Percentiles rank a stretch among this genome's conserved stretches.
Evolutionary conservation across 176 grass and related monocot species (phyloP).

Genomic region (Aegilops longissima): DNA sequence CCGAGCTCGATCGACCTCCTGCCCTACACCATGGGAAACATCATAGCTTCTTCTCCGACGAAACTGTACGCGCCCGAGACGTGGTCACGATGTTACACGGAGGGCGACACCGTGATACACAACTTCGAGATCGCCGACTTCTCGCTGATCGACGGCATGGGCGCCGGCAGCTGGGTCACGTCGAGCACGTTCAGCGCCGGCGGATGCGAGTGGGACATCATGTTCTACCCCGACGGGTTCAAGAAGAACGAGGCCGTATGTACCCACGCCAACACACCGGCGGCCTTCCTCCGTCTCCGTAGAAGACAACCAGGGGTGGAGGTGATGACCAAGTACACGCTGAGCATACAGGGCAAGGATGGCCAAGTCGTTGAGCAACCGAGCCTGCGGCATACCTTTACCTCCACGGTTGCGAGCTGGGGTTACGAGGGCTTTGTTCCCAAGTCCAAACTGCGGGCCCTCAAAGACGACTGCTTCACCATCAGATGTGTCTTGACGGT

Average conservation of each 20-base stretch:
- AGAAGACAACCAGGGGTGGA: too few species aligned
- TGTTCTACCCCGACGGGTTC: neutral
- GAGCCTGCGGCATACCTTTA: neutral
- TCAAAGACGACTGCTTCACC: neutral
- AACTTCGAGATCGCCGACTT: neutral
- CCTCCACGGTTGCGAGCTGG: too few species aligned
- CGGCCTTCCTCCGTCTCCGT: neutral
- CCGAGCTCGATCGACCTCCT: neutral
- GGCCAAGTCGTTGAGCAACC: neutral
- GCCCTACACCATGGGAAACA: neutral
- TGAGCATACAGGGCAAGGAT: neutral
- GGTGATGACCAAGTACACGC: neutral
- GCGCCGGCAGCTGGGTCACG: neutral
- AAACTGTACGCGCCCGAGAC: neutral
- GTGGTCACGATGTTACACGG: neutral
- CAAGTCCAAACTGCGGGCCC: neutral
- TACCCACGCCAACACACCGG: too few species aligned
- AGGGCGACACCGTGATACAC: neutral
- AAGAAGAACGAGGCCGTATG: neutral
- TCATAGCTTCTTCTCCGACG: neutral
- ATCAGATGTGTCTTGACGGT: neutral
- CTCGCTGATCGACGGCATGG: neutral
- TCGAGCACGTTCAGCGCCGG: conserved; percentile 16
- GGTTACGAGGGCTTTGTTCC: neutral
- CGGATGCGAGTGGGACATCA: neutral